Conservation (phyloP, 2,329 filamentous ascomycete genomes). For the Xylaria sp. region DNA sequence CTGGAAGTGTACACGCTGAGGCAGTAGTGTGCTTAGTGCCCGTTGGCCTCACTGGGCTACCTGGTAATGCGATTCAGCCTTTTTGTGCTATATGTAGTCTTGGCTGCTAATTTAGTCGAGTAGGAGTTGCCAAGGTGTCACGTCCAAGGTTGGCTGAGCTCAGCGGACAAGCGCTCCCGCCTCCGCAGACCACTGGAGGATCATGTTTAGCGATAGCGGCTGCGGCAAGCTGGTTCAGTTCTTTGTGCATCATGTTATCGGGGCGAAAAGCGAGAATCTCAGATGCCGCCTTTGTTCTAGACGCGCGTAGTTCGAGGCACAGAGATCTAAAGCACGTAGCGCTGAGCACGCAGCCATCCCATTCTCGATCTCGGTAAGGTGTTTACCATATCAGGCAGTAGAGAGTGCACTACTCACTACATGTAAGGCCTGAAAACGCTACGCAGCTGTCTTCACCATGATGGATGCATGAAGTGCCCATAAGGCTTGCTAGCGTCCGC, state of each 20-base stretch:
- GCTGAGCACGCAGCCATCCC: neutral
- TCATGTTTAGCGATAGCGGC: conserved; percentile 18
- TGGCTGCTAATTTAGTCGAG: conserved; percentile 10
- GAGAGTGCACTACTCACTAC: neutral
- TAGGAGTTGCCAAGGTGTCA: neutral
- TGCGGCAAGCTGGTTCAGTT: conserved; percentile 20
- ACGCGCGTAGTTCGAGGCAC: conserved; percentile 17
- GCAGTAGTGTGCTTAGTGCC: neutral
- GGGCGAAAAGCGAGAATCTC: conserved; percentile 3
- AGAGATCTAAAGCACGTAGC: conserved; percentile 20
- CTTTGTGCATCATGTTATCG: conserved; percentile 4
- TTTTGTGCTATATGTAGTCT: neutral
- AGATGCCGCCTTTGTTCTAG: neutral
- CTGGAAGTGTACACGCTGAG: neutral
- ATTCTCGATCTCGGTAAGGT: conserved; percentile 19
- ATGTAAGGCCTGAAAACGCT: neutral
- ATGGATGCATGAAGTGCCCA: neutral
- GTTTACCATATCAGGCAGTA: conserved; percentile 7
- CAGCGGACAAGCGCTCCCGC: conserved; percentile 8
- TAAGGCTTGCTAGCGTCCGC: conserved; percentile 20
- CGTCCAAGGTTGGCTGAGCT: conserved; percentile 6
- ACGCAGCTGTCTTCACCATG: neutral
- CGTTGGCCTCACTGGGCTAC: conserved; percentile 19
- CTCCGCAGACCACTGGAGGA: neutral
- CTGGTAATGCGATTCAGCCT: conserved; percentile 20